These are phyloP conservation scores for Cladorrhinum samala DNA, from an alignment of 495 filamentous ascomycete species.

Conservation along the genomic window DNA sequence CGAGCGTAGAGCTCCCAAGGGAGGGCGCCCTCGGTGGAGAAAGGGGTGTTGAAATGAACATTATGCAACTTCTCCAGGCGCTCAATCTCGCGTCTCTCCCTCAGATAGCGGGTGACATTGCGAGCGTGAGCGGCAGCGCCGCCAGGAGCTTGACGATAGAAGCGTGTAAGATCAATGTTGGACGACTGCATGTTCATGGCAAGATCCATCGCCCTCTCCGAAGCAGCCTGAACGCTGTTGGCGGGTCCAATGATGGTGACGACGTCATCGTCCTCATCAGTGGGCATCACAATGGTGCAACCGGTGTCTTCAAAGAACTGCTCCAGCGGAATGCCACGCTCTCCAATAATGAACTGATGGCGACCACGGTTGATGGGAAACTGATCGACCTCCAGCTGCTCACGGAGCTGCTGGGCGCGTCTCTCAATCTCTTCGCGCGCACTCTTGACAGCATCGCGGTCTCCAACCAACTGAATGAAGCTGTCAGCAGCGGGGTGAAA, in stretches of 20 bases:
- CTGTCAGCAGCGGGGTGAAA: slow-evolving; percentile 61
- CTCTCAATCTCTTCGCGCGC: slow-evolving; percentile 74
- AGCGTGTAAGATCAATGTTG: slow-evolving; percentile 68
- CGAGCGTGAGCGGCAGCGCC: slow-evolving; percentile 71
- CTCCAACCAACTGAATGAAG: slow-evolving; percentile 79
- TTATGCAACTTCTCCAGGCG: slow-evolving; percentile 70
- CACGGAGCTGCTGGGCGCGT: slow-evolving; percentile 62
- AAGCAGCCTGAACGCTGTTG: slow-evolving; percentile 61
- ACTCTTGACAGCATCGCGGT: slow-evolving; percentile 74
- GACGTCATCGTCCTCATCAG: slow-evolving; percentile 64
- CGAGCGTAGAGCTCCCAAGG: slow-evolving; percentile 81
- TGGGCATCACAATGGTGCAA: slow-evolving; percentile 79
- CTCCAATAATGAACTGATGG: slow-evolving; percentile 87
- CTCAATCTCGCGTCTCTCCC: slow-evolving; percentile 66
- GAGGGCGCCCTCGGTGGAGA: slow-evolving; percentile 51
- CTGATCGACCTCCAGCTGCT: slow-evolving; percentile 62
- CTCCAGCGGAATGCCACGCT: slow-evolving; percentile 67
- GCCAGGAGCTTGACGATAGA: slow-evolving; percentile 65
- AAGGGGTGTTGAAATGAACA: slow-evolving; percentile 74
- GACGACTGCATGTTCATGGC: slow-evolving; percentile 75
- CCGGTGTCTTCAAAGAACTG: slow-evolving; percentile 87
- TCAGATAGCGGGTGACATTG: slow-evolving; percentile 77
- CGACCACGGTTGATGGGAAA: slow-evolving; percentile 68
- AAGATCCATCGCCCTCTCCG: slow-evolving; percentile 74
- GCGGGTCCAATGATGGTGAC: slow-evolving; percentile 77